Base-by-base conservation (phyloP, 148 eudicot genomes). In the Chenopodium formosanum region DNA sequence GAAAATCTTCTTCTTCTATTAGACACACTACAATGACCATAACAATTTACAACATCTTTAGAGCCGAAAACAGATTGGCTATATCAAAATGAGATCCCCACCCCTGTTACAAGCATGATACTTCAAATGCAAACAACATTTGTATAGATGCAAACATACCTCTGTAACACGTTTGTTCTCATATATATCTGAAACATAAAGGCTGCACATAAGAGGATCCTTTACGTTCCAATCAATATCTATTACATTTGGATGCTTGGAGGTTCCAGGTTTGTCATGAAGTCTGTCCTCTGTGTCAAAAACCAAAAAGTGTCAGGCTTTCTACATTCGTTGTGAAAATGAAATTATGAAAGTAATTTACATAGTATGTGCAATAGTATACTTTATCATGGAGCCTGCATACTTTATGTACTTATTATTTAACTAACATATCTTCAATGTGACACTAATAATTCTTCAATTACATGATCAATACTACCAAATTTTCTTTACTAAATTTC, bases 191-290 rank as follows among this genome's bases (percentile, higher is more conserved):
- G 89, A 84, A 82, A 91, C 98, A 84, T 94, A 94, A 27, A 83
- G 79, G 83, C 91, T 85, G 83, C 98, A 94, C 97, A 93, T 89
- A 79, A 73, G 89, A 74, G 97, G 97, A 87, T 93, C 97, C 86
- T 87, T 91, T 74, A 86, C 83, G 78, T 87, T 88, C n/a, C 87
- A 85, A 86, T 94, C 98, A 84, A 94, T 90, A 83, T 93, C 90
- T 48, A 85, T 78, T 72, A 93, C 80, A 47, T 80, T 81, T 47
- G 81, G 80, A 77, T 72, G 86, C 46, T 84, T 81, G 58, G 86
- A 88, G 79, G 70, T 81, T 86, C 75, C 90, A 37, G 81, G 20
- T 68, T 84, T 82, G 70, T 78, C 78, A 32, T 78, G 75, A 87
- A 32, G 47, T 78, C 83, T 82, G 73, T 48, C 76, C 58, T 83